phyloP scores from a whole-genome alignment of 352 stramenopile genomes.

The Phytophthora pseudosyringae region DNA sequence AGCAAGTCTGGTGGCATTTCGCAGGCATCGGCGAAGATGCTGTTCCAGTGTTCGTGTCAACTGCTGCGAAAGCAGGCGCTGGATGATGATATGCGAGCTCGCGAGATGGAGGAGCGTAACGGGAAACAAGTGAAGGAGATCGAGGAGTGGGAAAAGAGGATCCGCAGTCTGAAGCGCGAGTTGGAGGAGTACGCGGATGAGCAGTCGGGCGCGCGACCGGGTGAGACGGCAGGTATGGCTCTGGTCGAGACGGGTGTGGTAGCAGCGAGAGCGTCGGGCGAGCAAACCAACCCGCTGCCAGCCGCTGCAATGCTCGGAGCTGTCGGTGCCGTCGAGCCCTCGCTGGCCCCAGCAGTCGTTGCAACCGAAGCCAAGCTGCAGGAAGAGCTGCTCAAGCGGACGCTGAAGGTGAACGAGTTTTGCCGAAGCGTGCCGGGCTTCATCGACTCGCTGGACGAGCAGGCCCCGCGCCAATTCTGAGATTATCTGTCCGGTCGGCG shows the following conservation, averaged over 20 bases:
- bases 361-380: conserved; percentile 38
- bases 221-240: conserved; percentile 1
- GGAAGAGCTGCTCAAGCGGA: conserved; percentile 37
- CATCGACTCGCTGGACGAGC: conserved; percentile 34
- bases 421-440: conserved; percentile 38
- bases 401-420: conserved; percentile 38
- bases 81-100: conserved; percentile 52
- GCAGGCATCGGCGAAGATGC: conserved; percentile 37
- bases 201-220: background rate
- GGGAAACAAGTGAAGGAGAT: conserved; percentile 35
- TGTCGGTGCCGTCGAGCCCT: conserved; percentile 14
- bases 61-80: conserved; percentile 45
- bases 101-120: conserved; percentile 54
- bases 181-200: conserved; percentile 39
- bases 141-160: conserved; percentile 47
- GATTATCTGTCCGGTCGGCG: conserved; percentile 14
- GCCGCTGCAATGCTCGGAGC: background rate
- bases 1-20: conserved; percentile 18
- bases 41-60: conserved; percentile 54
- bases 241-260: conserved; percentile 4
- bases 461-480: conserved; percentile 23
- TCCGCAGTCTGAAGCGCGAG: conserved; percentile 37
- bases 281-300: conserved; percentile 3
- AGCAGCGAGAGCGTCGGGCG: background rate
- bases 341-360: conserved; percentile 32